Evolutionary conservation across 1,139 yeast genomes (phyloP), one percentile per base, ranked within the genome.

Genomic region (Suhomyces chickasaworum): DNA sequence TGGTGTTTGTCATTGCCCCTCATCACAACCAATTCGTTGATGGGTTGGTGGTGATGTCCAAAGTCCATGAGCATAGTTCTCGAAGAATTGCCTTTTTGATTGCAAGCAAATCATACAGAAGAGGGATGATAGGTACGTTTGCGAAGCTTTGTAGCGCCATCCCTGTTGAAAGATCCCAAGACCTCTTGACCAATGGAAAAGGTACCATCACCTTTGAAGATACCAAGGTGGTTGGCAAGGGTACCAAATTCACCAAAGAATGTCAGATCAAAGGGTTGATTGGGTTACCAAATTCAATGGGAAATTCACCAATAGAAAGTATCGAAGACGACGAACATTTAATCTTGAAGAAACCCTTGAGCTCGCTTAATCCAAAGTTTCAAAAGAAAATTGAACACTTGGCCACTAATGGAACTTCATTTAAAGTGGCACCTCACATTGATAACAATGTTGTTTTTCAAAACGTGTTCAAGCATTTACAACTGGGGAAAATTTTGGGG

Each of bases 121-220:
- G 51, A 21, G 43, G 44, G 3, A 41, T 53, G 41, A 75, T 86
- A 47, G 89, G 89, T 2, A 60, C 75, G 2, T 68, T 81, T 48
- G 82, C 89, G 8, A 67, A 71, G 46, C 65, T 82, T 54, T 76
- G 84, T 2, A 77, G 83, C 39, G 81, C 88, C 2, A 84, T 85
- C 35, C 89, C 90, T 0, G 91, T 86, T 15, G 86, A 84, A 47
- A 67, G 91, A 56, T 84, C 89, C 2, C 91, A 85, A 62, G 93
- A 86, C 60, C 65, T 81, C 45, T 63, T 86, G 50, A 68, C 65
- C 37, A 53, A 63, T 5, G 80, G 72, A 4, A 57, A 60, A 1
- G 86, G 89, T 3, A 70, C 66, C 18, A 77, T 84, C 7, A 62
- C 53, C 33, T 65, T 70, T 31, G 73, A 72, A 27, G 66, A 69